These are phyloP conservation scores for Suhomyces canberraensis DNA, from an alignment of 805 yeast genomes.

Conservation along the genomic window DNA sequence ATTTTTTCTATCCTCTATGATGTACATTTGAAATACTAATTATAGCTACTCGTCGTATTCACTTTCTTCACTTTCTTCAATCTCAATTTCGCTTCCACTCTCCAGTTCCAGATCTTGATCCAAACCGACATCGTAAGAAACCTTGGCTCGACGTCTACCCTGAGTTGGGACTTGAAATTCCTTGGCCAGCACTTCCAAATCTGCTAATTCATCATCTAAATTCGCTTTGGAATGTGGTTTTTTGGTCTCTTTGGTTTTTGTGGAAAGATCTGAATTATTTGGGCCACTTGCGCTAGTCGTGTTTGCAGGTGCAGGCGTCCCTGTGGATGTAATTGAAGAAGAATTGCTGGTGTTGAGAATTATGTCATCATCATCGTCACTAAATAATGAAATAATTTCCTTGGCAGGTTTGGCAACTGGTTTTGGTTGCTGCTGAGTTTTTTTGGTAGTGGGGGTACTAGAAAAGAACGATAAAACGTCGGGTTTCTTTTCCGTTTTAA, in stretches of 20 bases:
- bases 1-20: too few species aligned
- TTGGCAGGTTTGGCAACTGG: constrained; percentile 7
- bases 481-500: constrained; percentile 10
- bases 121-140: constrained; percentile 13
- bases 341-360: constrained; percentile 9
- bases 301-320: not conserved
- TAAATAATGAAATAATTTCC: constrained; percentile 18
- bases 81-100: too few species aligned
- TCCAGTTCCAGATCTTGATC: constrained; percentile 15
- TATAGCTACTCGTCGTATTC: too few species aligned
- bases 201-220: constrained; percentile 20
- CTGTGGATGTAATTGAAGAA: constrained; percentile 7
- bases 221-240: constrained; percentile 4
- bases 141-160: constrained; percentile 6
- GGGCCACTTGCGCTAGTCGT: not conserved
- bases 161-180: constrained; percentile 3
- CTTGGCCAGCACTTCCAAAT: constrained; percentile 12
- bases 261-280: not conserved
- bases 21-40: too few species aligned
- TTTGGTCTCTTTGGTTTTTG: not conserved
- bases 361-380: constrained; percentile 35
- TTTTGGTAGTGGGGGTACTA: not conserved
- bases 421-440: constrained; percentile 2
- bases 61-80: too few species aligned
- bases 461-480: constrained; percentile 18